Conservation (phyloP, 2,329 filamentous ascomycete species). For the Aspergillus phoenicis region DNA sequence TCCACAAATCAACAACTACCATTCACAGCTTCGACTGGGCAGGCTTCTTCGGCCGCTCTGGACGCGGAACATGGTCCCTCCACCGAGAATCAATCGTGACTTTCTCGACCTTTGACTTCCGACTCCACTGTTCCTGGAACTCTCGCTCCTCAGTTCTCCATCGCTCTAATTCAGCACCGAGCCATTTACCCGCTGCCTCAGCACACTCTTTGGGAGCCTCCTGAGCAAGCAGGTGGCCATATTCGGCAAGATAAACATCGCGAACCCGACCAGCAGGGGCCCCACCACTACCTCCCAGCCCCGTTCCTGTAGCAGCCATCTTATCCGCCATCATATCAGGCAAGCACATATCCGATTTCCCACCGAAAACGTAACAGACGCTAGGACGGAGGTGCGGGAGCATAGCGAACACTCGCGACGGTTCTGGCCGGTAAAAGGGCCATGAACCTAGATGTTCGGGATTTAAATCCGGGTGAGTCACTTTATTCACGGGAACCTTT, state of each 20-base stretch:
- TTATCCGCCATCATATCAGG: slow-evolving; percentile 46
- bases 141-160: slow-evolving; percentile 61
- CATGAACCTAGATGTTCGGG: slow-evolving; percentile 31
- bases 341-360: slow-evolving; percentile 44
- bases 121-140: slow-evolving; percentile 59
- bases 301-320: slow-evolving; percentile 42
- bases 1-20: background rate
- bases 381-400: slow-evolving; percentile 49
- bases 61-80: slow-evolving; percentile 43
- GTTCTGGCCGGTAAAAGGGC: slow-evolving; percentile 51
- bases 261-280: slow-evolving; percentile 70
- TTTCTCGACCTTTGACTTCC: slow-evolving; percentile 56
- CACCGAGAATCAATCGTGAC: slow-evolving; percentile 59
- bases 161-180: slow-evolving; percentile 57
- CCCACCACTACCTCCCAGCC: slow-evolving; percentile 49
- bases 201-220: slow-evolving; percentile 72
- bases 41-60: slow-evolving; percentile 32
- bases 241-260: slow-evolving; percentile 63
- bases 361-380: slow-evolving; percentile 50
- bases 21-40: slow-evolving; percentile 32
- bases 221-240: slow-evolving; percentile 83
- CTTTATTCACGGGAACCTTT: slow-evolving; percentile 40
- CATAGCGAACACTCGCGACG: slow-evolving; percentile 39
- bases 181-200: slow-evolving; percentile 58
- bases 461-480: slow-evolving; percentile 52